Evolutionary conservation across 331 rosid genomes (phyloP).

Genomic region (Quercus lobata): DNA sequence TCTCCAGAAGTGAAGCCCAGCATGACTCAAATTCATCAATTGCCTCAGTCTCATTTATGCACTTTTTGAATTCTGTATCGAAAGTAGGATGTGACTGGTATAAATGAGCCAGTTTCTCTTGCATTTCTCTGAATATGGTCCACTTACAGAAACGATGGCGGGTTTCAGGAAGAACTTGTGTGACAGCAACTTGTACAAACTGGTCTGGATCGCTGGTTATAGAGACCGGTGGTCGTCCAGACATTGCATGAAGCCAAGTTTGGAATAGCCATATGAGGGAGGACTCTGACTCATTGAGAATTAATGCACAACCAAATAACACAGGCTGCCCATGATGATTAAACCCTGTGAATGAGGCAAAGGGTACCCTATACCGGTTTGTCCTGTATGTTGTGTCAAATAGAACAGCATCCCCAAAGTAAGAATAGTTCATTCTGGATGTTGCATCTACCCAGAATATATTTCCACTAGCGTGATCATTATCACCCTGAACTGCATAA

Average conservation of each 20-base stretch:
- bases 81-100: conserved; percentile 64
- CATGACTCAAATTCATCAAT: conserved; percentile 69
- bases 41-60: conserved; percentile 58
- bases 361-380: conserved; percentile 53
- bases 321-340: conserved; percentile 91
- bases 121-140: conserved; percentile 64
- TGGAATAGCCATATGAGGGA: conserved; percentile 73
- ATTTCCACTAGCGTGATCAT: conserved; percentile 54
- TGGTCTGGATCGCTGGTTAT: conserved; percentile 74
- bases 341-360: conserved; percentile 74
- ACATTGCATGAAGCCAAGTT: conserved; percentile 87
- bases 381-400: conserved; percentile 68
- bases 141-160: conserved; percentile 69
- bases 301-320: conserved; percentile 78
- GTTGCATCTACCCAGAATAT: conserved; percentile 81
- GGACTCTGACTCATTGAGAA: conserved; percentile 65
- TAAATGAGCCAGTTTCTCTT: conserved; percentile 54
- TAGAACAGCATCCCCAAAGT: conserved; percentile 78
- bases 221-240: conserved; percentile 64
- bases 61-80: conserved; percentile 57
- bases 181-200: conserved; percentile 60
- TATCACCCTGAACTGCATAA: conserved; percentile 66
- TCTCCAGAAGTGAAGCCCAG: conserved; percentile 67
- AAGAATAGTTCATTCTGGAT: conserved; percentile 61
- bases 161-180: conserved; percentile 63